Percentiles rank a stretch among this genome's conserved stretches.
Evolutionary conservation across 192 early-diverging fungal species (phyloP).

Genomic region (Phlyctochytrium planicorne): DNA sequence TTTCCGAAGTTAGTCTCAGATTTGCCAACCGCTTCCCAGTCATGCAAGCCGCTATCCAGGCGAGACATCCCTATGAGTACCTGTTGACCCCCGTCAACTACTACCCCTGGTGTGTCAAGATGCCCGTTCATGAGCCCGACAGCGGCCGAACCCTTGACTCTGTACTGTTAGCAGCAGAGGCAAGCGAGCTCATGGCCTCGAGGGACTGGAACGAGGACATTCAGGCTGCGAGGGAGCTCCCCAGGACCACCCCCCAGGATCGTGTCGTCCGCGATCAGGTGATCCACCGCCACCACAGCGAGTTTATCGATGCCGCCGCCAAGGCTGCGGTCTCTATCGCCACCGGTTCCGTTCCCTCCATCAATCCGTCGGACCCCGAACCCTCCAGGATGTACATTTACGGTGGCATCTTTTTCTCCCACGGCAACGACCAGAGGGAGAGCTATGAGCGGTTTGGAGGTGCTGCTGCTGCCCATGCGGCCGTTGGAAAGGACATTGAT

Average conservation of each 20-base stretch:
- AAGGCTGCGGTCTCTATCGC: slow-evolving; percentile 82
- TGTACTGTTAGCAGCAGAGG: slow-evolving; percentile 56
- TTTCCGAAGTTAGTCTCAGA: slow-evolving; percentile 45
- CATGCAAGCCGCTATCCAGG: slow-evolving; percentile 62
- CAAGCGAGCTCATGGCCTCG: slow-evolving; percentile 50
- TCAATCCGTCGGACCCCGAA: slow-evolving; percentile 64
- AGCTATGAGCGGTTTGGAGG: slow-evolving; percentile 81
- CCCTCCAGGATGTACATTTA: slow-evolving; percentile 71
- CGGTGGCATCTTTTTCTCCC: slow-evolving; percentile 95
- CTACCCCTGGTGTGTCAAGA: slow-evolving; percentile 80
- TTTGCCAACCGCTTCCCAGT: slow-evolving; percentile 70
- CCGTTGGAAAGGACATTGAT: slow-evolving; percentile 92
- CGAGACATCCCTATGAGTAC: slow-evolving; percentile 76
- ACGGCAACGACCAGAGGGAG: slow-evolving; percentile 86
- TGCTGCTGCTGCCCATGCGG: slow-evolving; percentile 86
- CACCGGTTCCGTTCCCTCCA: slow-evolving; percentile 69
- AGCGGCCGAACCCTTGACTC: slow-evolving; percentile 64
- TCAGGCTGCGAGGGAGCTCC: slow-evolving; percentile 84
- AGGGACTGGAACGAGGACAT: slow-evolving; percentile 99
- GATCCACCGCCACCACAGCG: slow-evolving; percentile 79
- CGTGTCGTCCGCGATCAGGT: slow-evolving; percentile 82
- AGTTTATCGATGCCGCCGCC: slow-evolving; percentile 90
- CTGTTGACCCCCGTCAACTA: slow-evolving; percentile 66
- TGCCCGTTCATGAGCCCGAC: slow-evolving; percentile 56
- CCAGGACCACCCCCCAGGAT: slow-evolving; percentile 72